Evolutionary conservation across 176 grass and related monocot genomes (phyloP), one percentile per base, ranked within the genome.

Genomic region (Chloris gayana): DNA sequence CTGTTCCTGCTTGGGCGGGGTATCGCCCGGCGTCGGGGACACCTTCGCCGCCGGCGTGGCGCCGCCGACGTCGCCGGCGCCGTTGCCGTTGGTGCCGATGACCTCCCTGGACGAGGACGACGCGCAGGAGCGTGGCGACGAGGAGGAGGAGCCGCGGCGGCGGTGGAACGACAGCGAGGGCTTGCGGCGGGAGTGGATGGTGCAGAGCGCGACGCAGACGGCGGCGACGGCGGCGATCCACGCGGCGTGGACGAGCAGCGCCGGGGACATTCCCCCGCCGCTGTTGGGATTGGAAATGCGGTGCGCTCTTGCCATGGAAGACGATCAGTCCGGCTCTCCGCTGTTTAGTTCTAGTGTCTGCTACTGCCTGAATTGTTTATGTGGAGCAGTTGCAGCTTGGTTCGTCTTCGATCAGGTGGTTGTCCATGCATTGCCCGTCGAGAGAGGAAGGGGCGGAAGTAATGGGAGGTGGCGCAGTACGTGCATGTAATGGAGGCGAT

Each of bases 191-290:
- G 54, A 65, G 78, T 91, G 82, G 38, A 82, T 70, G 35, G 74
- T 76, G 82, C 86, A 92, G 65, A 89, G 64, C 1, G 86, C 70
- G 70, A 92, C 54, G 80, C 49, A 72, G 83, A 88, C 57, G 70
- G 49, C 90, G 69, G 83, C 34, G 74, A 21, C 21, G 21, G 77
- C 82, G 30, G 64, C 15, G 65, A 86, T 29, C 67, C 80, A 85
- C 17, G 69, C 64, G 22, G 75, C 79, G 29, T 79, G 62, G 75
- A 77, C 25, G 59, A 84, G n/a, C 15, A 33, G 22, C 22, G 37
- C 8, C 17, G 65, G 27, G 34, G 26, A 67, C 22, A 24, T 51
- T 31, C 7, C 33, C 18, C 9, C 24, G 24, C 0, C 7, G 70
- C 22, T 4, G 7, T 17, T 34, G 24, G 47, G 25, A 31, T 3